Evolutionary conservation across 2,329 filamentous ascomycete genomes (phyloP), one percentile per base, ranked within the genome.

Genomic region (Plectosphaerella plurivora): DNA sequence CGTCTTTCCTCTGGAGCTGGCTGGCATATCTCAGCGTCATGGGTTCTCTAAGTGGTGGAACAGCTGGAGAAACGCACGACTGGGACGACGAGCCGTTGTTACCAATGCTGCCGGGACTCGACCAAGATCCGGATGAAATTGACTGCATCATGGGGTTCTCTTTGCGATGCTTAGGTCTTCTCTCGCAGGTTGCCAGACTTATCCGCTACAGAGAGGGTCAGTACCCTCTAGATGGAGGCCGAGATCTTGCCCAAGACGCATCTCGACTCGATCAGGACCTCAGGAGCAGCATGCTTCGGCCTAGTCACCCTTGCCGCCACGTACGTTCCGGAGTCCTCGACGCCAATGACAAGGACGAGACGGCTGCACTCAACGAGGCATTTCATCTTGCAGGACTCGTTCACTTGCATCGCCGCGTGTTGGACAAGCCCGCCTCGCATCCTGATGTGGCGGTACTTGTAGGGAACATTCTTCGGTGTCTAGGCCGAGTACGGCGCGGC

Each of bases 61-160:
- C 64, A 45, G 55, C 73, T 47, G 73, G 74, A 35, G 28, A 33
- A 33, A 10, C 28, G 4, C 9, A 33, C 28, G 28, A 4, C 28
- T 33, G 28, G 4, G 28, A 33, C 4, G 28, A 76, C 76, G 35
- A 74, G 75, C 20, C 78, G 81, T 1, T 70, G 82, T 9, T 75
- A 70, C 51, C 59, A 73, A 57, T 68, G 75, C 74, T 64, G 83
- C 72, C 67, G 81, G 67, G 75, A 76, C 59, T 70, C 74, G 57
- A 67, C 69, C 35, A 66, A 76, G 74, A 77, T 45, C 79, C 83
- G 51, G 79, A 86, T 57, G 86, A 87, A 53, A 89, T 92, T 53
- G 89, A 91, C 68, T 94, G 88, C 67, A 85, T 92, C 56, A 84
- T 90, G 61, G 89, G 89, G 9, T 92, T 91, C 68, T 90, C 87